Evolutionary conservation across 2,329 filamentous ascomycete species (phyloP), one percentile per base, ranked within the genome.

Genomic region (Sporothrix mexicana): DNA sequence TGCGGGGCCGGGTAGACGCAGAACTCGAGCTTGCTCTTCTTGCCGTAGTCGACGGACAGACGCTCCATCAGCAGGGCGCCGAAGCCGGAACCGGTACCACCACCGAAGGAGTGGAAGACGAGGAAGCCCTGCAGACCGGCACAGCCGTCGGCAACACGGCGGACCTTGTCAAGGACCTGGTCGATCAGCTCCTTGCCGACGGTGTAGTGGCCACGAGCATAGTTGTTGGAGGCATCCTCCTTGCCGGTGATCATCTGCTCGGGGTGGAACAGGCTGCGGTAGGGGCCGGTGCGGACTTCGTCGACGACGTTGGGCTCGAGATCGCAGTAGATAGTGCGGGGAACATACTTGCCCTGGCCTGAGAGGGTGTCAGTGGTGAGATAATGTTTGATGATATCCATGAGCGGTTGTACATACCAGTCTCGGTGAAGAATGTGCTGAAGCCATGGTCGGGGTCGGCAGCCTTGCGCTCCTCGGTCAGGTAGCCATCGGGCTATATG

Each of bases 11-110:
- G 96, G 88, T 99, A 99, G 81, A 99, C 95, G 81, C 94, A 97
- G 89, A 99, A 99, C 86, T 99, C 96, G 77, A 99, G 90, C 92
- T 99, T 99, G 90, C 93, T 97, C 92, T 99, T 99, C 92, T 99
- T 99, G 88, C 96, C 95, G 82, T 98, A 99, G 86, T 99, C 96
- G 80, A 98, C 93, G 49, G 96, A 98, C 75, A 99, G 91, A 83
- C 96, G 95, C 88, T 99, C 96, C 94, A 99, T 97, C 79, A 99
- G 88, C 78, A 99, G 91, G 80, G 96, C 96, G 86, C 96, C 96
- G 84, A 99, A 99, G 82, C 96, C 96, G 79, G 96, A 99, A 80
- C 96, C 96, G 79, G 96, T 99, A 88, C 96, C 96, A 85, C 96
- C 96, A 86, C 96, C 96, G 83, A 99, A 98, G 74, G 95, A 98